A percentile compares a stretch with the other conserved stretches of the same genome.
Conservation (phyloP, 1,139 yeast genomes). For the Hyphopichia wangnamkhiaoensis region DNA sequence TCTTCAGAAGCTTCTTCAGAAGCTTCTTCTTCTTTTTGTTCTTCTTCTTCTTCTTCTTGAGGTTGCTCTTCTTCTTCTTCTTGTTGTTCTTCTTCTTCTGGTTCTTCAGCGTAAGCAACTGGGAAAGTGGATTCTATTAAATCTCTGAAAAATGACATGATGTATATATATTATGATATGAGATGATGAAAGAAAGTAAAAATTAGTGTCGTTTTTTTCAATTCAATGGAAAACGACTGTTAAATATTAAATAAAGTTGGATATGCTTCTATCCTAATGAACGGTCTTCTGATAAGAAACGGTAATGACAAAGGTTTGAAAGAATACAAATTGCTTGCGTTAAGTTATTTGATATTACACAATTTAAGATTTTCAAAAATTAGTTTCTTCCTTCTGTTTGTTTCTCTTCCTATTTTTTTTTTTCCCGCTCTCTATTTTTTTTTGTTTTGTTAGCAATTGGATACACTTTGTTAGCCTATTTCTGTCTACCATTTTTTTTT, state of each 20-base stretch:
- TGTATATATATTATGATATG: slow-evolving; percentile 6
- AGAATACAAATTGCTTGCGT: background rate
- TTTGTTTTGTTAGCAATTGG: background rate
- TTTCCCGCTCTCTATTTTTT: background rate
- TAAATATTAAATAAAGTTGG: background rate
- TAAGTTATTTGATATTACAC: background rate
- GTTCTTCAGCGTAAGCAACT: slow-evolving; percentile 86
- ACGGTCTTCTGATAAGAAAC: no score
- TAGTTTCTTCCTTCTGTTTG: background rate
- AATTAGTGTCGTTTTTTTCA: no score
- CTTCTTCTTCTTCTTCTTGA: slow-evolving; percentile 20
- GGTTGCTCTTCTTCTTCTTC: slow-evolving; percentile 22
- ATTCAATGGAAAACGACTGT: background rate
- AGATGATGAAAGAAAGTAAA: no score
- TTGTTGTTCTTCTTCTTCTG: slow-evolving; percentile 6
- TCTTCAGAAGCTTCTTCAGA: slow-evolving; percentile 39
- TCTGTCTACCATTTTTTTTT: background rate
- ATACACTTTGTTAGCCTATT: background rate
- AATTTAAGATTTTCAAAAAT: background rate
- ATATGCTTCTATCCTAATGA: no score
- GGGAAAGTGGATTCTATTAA: slow-evolving; percentile 82
- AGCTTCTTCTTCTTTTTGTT: slow-evolving; percentile 24
- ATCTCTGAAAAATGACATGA: slow-evolving; percentile 67
- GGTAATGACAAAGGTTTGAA: no score
- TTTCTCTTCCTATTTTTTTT: background rate